These are phyloP conservation scores for Paxillus rubicundulus DNA, from an alignment of 768 basidiomycete genomes.

Conservation along the genomic window DNA sequence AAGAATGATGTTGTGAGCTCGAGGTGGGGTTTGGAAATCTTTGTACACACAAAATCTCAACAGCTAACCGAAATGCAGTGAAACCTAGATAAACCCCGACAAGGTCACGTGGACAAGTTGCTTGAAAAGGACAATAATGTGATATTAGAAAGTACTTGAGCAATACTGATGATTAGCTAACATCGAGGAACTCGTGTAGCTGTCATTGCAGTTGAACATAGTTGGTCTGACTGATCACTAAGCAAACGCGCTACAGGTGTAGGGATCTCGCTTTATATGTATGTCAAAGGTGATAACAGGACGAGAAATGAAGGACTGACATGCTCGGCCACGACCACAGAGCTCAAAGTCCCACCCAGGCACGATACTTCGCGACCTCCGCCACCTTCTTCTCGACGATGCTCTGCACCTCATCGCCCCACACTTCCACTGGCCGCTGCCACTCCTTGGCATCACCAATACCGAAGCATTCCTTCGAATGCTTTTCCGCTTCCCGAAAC, in stretches of 20 bases:
- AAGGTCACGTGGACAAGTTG: too few relatives aligned
- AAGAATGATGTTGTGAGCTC: too few relatives aligned
- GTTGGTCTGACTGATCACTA: slow-evolving; percentile 7
- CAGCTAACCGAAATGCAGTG: too few relatives aligned
- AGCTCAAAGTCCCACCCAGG: slow-evolving; percentile 44
- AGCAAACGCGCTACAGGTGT: background rate
- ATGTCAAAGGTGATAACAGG: background rate
- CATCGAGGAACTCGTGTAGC: too few relatives aligned
- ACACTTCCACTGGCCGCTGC: slow-evolving; percentile 52
- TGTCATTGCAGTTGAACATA: slow-evolving; percentile 9
- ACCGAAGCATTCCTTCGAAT: slow-evolving; percentile 46
- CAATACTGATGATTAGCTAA: too few relatives aligned
- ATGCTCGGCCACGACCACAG: background rate
- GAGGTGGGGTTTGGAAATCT: too few relatives aligned
- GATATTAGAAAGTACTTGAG: too few relatives aligned
- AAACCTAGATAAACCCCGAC: too few relatives aligned
- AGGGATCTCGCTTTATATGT: background rate
- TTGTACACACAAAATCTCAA: too few relatives aligned
- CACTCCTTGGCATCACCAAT: slow-evolving; percentile 5
- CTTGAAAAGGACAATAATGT: too few relatives aligned
- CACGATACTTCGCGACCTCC: slow-evolving; percentile 56
- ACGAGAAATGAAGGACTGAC: background rate
- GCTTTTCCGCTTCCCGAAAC: slow-evolving; percentile 66
- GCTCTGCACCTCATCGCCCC: slow-evolving; percentile 62
- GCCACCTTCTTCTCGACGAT: slow-evolving; percentile 56